Evolutionary conservation across 2,329 filamentous ascomycete species (phyloP), one percentile per base, ranked within the genome.

Genomic region (Calonectria hongkongensis): DNA sequence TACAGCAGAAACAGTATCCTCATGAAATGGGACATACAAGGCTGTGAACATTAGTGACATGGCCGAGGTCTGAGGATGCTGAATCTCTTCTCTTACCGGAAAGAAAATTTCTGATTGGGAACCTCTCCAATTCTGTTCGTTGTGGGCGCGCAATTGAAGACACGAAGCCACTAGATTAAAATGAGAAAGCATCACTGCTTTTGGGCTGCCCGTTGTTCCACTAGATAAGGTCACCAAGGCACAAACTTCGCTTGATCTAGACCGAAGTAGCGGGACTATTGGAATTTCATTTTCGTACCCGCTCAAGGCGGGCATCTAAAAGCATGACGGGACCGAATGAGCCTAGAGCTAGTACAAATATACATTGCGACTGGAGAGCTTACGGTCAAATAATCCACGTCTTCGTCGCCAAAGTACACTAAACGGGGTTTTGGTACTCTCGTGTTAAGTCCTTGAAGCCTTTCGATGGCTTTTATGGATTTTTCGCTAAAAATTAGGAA

Each of bases 181-280:
- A 36, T 68, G 65, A 13, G 65, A 56, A 18, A 68, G 45, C 65
- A 68, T 68, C n/a, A 54, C 48, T 12, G 65, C 65, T 50, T 68
- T 68, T 33, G 27, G 33, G 16, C 18, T 18, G 8, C 65, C 65
- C 2, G 65, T 68, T 41, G 65, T 68, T 4, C 65, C 65, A 28
- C 65, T 68, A 3, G 58, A 63, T 6, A 63, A 41, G 4, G 28
- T 21, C 21, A 47, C 12, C 4, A 43, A 3, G 41, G 41, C 41
- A 43, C 41, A 43, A n/a, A 43, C 13, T 18, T 43, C 41, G 15
- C 41, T 43, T 43, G 41, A 43, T 43, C 41, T 12, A 10, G 41
- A 15, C 4, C 41, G 41, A 43, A 18, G 41, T 3, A 43, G 41
- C 3, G 13, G 15, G 18, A 15, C 41, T 15, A 43, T 43, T 18